Evolutionary conservation across 2,329 filamentous ascomycete genomes (phyloP), one percentile per base, ranked within the genome.

Genomic region (Calonectria pteridis): DNA sequence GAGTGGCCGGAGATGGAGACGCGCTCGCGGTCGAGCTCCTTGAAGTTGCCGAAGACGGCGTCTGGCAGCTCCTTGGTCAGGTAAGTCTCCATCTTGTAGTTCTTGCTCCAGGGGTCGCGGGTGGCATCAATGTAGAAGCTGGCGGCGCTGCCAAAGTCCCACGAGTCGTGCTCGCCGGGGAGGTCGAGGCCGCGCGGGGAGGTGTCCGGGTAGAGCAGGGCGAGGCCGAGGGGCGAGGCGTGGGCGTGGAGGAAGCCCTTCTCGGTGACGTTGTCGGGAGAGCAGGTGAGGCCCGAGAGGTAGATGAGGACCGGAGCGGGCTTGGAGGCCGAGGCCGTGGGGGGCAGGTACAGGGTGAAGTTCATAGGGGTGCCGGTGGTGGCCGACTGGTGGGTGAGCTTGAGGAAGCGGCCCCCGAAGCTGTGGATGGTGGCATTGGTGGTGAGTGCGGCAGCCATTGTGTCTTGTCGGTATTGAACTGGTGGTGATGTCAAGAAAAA

Each of bases 31-130:
- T 98, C 96, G 35, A 99, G 88, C 78, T 84, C 89, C 35, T 90
- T 88, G 85, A 95, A 98, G 31, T 91, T 89, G 35, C 85, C 84
- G 84, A 96, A 97, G 29, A 98, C 89, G 1, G 92, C 88, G 20
- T 89, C 86, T 0, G 96, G 96, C n/a, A 99, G 92, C 86, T 99
- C 97, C 68, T 90, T 85, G n/a, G 94, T 93, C 78, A 99, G 90
- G 88, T 99, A 99, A 75, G 90, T 92, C 88, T 98, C 95, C 97
- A 99, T 99, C 79, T 93, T 93, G 89, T 99, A 99, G 83, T 95
- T 91, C 68, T 88, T 87, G 73, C 87, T 87, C 88, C 93, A 99
- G 13, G 95, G 95, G 35, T 91, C 89, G 77, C 88, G 89, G 6
- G 92, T 94, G 13, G 96, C 95, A 84, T 99, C 93, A 78, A 99